These are phyloP conservation scores for Pelargonium fulgidum DNA, from an alignment of 441 rosid genomes.

Conservation along the genomic window DNA sequence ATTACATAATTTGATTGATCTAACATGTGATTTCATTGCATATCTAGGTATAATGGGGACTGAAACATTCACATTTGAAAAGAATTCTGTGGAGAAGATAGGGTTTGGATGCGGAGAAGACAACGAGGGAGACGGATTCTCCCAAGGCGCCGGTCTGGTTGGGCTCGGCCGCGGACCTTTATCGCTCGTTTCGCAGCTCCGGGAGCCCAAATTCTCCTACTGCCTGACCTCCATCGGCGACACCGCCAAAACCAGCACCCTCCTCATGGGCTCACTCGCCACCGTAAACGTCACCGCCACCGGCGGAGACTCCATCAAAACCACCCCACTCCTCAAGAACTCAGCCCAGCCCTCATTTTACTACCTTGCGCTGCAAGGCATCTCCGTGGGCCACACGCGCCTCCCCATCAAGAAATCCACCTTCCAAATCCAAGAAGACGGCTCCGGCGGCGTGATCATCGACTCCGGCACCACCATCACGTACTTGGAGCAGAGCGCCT, in stretches of 20 bases:
- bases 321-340: slow-evolving; percentile 43
- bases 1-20: too few relatives aligned
- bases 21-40: too few relatives aligned
- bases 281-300: slow-evolving; percentile 21
- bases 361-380: slow-evolving; percentile 56
- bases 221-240: slow-evolving; percentile 50
- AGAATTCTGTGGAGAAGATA: slow-evolving; percentile 38
- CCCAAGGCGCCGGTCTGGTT: slow-evolving; percentile 75
- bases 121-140: slow-evolving; percentile 75
- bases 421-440: slow-evolving; percentile 48
- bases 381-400: slow-evolving; percentile 44
- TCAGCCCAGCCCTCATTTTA: slow-evolving; percentile 56
- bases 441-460: slow-evolving; percentile 55
- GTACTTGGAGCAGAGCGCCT: slow-evolving; percentile 42
- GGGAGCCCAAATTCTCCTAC: slow-evolving; percentile 49
- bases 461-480: slow-evolving; percentile 75
- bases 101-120: slow-evolving; percentile 87
- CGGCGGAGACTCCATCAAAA: slow-evolving; percentile 27
- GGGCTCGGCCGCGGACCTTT: slow-evolving; percentile 77
- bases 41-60: slow-evolving; percentile 42
- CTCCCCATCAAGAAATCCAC: slow-evolving; percentile 42
- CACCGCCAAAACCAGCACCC: slow-evolving; percentile 36
- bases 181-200: slow-evolving; percentile 55
- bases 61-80: slow-evolving; percentile 69
- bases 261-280: slow-evolving; percentile 41